phyloP scores from a whole-genome alignment of 441 rosid genomes.

The Sinapis alba region DNA sequence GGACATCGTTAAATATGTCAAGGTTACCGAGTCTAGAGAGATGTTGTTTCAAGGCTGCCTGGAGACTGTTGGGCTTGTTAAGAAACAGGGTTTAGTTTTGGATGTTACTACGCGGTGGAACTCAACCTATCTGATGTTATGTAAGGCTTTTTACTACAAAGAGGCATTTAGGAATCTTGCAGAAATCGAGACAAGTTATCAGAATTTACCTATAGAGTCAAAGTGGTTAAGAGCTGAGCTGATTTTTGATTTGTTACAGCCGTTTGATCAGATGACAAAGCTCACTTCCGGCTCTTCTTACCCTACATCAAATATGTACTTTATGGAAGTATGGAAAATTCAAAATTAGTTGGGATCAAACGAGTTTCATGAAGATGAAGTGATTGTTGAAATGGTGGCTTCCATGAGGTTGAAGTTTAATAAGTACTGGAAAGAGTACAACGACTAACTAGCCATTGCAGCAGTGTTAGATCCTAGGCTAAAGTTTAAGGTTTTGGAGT shows the following conservation, averaged over 20 bases:
- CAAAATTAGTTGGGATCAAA: background rate
- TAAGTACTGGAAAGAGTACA: background rate
- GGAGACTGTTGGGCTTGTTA: background rate
- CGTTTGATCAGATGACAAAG: background rate
- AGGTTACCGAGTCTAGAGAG: too few relatives aligned
- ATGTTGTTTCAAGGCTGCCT: background rate
- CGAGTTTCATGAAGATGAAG: too few relatives aligned
- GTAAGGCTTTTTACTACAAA: background rate
- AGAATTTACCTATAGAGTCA: background rate
- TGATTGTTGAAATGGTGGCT: background rate
- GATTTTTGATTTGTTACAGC: background rate
- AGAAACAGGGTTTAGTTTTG: background rate
- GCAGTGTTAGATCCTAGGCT: background rate
- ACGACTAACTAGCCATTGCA: background rate
- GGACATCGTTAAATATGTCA: too few relatives aligned
- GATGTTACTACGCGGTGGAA: background rate
- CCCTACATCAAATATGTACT: too few relatives aligned
- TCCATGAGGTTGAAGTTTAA: background rate
- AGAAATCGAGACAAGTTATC: background rate
- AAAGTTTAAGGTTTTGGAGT: background rate
- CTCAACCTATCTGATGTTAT: background rate
- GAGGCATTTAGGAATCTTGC: background rate
- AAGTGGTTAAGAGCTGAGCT: background rate
- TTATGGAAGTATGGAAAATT: background rate
- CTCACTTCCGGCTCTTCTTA: background rate